phyloP scores from a whole-genome alignment of 1,284 basidiomycete species.

The Ustanciosporium gigantosporum region DNA sequence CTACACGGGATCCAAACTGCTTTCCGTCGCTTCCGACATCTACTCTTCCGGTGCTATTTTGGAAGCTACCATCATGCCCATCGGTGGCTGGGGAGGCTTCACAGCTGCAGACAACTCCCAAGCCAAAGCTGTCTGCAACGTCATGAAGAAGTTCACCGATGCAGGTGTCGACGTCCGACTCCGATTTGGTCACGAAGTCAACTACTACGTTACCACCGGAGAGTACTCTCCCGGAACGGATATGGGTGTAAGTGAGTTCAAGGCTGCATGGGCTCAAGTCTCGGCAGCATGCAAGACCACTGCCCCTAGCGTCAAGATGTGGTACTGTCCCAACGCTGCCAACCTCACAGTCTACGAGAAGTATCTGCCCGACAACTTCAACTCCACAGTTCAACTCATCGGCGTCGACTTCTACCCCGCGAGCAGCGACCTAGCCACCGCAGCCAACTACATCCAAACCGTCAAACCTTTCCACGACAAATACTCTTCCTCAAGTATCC shows the following conservation, averaged over 20 bases:
- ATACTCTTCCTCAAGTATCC: slow-evolving; percentile 34
- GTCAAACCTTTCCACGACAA: slow-evolving; percentile 62
- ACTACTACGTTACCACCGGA: slow-evolving; percentile 30
- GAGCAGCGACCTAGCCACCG: slow-evolving; percentile 20
- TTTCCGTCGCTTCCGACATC: slow-evolving; percentile 56
- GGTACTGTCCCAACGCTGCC: slow-evolving; percentile 46
- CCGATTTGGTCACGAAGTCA: slow-evolving; percentile 60
- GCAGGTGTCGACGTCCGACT: slow-evolving; percentile 61
- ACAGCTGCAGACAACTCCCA: slow-evolving; percentile 55
- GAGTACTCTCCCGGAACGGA: slow-evolving; percentile 23
- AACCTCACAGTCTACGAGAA: slow-evolving; percentile 17
- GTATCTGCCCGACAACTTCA: slow-evolving; percentile 41
- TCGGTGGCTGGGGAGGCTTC: slow-evolving; percentile 39
- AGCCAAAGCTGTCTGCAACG: slow-evolving; percentile 54
- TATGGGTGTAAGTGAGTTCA: slow-evolving; percentile 55
- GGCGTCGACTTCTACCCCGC: slow-evolving; percentile 60
- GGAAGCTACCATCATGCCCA: slow-evolving; percentile 57
- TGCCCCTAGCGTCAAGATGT: slow-evolving; percentile 60
- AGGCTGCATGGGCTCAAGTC: slow-evolving; percentile 60
- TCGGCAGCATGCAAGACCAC: slow-evolving; percentile 48
- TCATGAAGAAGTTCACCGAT: slow-evolving; percentile 62
- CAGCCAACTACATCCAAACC: slow-evolving; percentile 43
- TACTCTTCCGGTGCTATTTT: slow-evolving; percentile 58
- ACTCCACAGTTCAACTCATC: slow-evolving; percentile 42
- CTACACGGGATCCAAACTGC: slow-evolving; percentile 59